These are phyloP conservation scores for Cubamyces lactineus DNA, from an alignment of 768 basidiomycete species.

Conservation along the genomic window DNA sequence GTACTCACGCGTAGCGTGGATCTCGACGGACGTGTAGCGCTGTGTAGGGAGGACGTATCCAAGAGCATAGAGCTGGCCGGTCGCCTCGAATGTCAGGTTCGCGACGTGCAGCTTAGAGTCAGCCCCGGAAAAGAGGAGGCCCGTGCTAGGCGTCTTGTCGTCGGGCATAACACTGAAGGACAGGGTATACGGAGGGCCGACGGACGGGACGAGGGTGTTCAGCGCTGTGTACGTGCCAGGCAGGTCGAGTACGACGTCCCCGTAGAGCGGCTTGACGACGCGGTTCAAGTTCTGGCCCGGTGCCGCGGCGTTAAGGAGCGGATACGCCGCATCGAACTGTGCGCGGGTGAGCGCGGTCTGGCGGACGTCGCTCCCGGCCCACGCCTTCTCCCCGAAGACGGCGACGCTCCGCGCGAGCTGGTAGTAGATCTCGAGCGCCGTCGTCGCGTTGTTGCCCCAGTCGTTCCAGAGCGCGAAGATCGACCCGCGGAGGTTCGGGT, in stretches of 20 bases:
- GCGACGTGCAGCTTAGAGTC: constrained; percentile 42
- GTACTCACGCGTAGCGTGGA: constrained; percentile 41
- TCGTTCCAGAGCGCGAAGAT: constrained; percentile 40
- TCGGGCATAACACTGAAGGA: constrained; percentile 42
- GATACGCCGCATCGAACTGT: constrained; percentile 43
- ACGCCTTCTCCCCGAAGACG: constrained; percentile 46
- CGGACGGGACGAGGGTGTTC: constrained; percentile 39
- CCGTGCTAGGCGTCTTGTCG: constrained; percentile 15
- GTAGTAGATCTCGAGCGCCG: constrained; percentile 47
- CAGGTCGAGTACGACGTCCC: constrained; percentile 38
- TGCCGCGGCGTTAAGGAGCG: constrained; percentile 41
- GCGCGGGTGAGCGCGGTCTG: constrained; percentile 37
- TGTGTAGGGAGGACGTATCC: constrained; percentile 35
- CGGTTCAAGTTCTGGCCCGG: constrained; percentile 50
- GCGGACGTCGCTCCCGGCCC: constrained; percentile 46
- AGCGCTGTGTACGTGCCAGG: constrained; percentile 21
- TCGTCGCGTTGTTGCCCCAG: constrained; percentile 51
- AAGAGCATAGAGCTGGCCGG: constrained; percentile 42
- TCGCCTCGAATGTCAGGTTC: constrained; percentile 44
- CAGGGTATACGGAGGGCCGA: constrained; percentile 49
- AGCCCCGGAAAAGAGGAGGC: constrained; percentile 39
- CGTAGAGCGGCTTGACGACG: constrained; percentile 34
- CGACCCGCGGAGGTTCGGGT: constrained; percentile 29
- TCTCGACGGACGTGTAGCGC: constrained; percentile 40
- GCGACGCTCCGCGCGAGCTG: constrained; percentile 46